These are phyloP conservation scores for Silene conica DNA, from an alignment of 148 eudicot species.

Conservation along the genomic window DNA sequence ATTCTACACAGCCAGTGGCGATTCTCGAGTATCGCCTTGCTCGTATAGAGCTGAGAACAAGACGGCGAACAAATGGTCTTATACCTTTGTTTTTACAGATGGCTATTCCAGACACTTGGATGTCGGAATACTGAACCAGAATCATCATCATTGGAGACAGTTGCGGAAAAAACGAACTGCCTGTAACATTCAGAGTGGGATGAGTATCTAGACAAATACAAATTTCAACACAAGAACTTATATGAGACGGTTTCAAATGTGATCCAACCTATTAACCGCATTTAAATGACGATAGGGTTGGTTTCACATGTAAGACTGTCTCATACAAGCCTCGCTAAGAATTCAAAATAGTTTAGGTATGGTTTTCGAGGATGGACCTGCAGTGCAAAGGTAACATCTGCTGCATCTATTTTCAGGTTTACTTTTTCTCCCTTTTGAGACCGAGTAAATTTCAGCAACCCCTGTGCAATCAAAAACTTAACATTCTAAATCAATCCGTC, in stretches of 20 bases:
- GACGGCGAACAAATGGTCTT: not conserved
- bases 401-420: constrained; percentile 65
- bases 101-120: not conserved
- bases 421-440: constrained; percentile 68
- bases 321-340: not conserved
- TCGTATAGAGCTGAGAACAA: no score
- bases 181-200: constrained; percentile 30
- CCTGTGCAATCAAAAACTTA: constrained; percentile 41
- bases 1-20: constrained; percentile 3
- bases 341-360: not conserved
- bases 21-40: not conserved
- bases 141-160: constrained; percentile 55
- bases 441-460: constrained; percentile 69
- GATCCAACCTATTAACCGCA: no score
- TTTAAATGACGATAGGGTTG: no score
- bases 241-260: not conserved
- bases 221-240: not conserved
- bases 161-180: constrained; percentile 91
- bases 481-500: not conserved
- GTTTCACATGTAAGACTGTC: no score
- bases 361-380: constrained; percentile 43
- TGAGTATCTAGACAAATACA: not conserved
- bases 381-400: constrained; percentile 78
- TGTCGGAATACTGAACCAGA: not conserved
- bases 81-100: not conserved